These are phyloP conservation scores for Pythium scleroteichum DNA, from an alignment of 352 stramenopile species.

Conservation along the genomic window DNA sequence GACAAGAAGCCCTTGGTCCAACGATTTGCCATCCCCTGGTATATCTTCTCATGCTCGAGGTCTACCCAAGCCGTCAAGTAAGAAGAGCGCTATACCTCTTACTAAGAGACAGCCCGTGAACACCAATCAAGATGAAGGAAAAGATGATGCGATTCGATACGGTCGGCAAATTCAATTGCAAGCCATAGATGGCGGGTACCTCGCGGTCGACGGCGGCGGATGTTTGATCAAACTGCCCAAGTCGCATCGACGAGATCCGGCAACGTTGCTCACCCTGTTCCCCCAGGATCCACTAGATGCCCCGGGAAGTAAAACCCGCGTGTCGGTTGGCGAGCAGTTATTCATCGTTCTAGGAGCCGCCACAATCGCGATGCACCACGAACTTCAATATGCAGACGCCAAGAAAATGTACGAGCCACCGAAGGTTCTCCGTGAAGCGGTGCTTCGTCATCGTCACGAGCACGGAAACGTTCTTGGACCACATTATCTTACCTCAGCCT, in stretches of 20 bases:
- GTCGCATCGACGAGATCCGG: slow-evolving; percentile 27
- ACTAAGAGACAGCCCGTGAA: not conserved
- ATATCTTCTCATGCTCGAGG: not conserved
- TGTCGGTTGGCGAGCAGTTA: slow-evolving; percentile 28
- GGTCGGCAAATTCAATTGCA: slow-evolving; percentile 40
- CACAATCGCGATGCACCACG: slow-evolving; percentile 18
- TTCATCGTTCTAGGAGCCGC: slow-evolving; percentile 37
- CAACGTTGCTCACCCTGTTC: slow-evolving; percentile 45
- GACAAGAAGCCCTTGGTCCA: slow-evolving; percentile 11
- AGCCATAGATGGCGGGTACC: slow-evolving; percentile 38
- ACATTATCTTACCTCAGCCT: not conserved
- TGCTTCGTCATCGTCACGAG: slow-evolving; percentile 10
- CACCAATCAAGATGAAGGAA: not conserved
- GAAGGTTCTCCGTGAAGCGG: slow-evolving; percentile 1
- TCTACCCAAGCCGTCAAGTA: too few relatives aligned
- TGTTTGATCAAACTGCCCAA: slow-evolving; percentile 34
- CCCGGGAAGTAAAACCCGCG: slow-evolving; percentile 20
- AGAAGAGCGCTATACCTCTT: not conserved
- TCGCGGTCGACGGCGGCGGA: slow-evolving; percentile 41
- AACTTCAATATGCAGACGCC: slow-evolving; percentile 23
- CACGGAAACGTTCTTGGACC: not conserved
- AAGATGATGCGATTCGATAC: slow-evolving; percentile 31
- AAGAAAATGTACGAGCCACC: slow-evolving; percentile 9
- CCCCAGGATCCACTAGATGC: slow-evolving; percentile 28
- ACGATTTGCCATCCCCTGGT: not conserved